These are phyloP conservation scores for Rhinocladiella similis DNA, from an alignment of 2,329 filamentous ascomycete genomes.

Conservation along the genomic window DNA sequence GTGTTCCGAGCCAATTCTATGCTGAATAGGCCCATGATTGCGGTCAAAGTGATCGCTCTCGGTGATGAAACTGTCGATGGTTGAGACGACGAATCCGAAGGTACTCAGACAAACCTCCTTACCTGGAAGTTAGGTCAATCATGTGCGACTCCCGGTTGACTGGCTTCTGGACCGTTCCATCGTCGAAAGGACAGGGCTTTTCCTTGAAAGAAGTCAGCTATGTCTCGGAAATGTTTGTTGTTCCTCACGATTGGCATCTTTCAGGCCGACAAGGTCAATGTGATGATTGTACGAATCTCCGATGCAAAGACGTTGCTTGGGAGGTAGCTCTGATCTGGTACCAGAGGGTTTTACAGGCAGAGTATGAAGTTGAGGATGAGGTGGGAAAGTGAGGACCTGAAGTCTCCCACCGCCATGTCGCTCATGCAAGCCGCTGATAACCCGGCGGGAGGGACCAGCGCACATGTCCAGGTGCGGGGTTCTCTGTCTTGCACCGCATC, in stretches of 20 bases:
- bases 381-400: not conserved
- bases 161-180: slow-evolving; percentile 32
- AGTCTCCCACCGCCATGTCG: slow-evolving; percentile 9
- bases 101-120: slow-evolving; percentile 1
- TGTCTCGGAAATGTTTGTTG: not conserved
- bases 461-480: slow-evolving; percentile 7
- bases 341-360: not conserved
- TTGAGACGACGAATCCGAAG: not conserved
- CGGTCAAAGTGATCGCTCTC: slow-evolving; percentile 54
- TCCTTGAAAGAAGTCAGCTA: slow-evolving; percentile 13
- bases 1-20: slow-evolving; percentile 37
- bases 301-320: too few species aligned
- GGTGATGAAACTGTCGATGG: slow-evolving; percentile 50
- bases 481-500: not conserved
- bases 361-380: not conserved
- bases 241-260: slow-evolving; percentile 12
- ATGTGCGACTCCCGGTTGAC: slow-evolving; percentile 36
- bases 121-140: slow-evolving; percentile 34
- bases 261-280: not conserved
- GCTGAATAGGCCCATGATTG: slow-evolving; percentile 57
- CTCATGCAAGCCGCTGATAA: not conserved
- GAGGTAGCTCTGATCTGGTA: too few species aligned
- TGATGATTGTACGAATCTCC: too few species aligned
- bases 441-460: not conserved
- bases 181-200: slow-evolving; percentile 19